Conservation (phyloP, 441 rosid species). For the Francoa sonchifolia region DNA sequence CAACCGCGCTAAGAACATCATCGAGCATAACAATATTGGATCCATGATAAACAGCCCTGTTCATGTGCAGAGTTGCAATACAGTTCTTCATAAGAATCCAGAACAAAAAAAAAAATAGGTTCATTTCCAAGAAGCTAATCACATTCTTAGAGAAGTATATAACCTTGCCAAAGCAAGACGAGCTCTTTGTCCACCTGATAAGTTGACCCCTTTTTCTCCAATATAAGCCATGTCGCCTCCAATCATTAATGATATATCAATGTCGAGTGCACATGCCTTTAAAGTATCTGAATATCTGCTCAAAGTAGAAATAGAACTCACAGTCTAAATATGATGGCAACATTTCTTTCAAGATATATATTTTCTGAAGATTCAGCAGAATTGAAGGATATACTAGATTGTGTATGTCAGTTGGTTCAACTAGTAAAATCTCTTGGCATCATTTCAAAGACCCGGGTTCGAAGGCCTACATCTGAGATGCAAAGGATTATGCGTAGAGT, state of each 20-base stretch:
- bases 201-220: conserved; percentile 83
- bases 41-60: conserved; percentile 77
- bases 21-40: conserved; percentile 68
- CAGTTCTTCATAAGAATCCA: conserved; percentile 6
- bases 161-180: conserved; percentile 98
- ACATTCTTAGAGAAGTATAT: conserved; percentile 10
- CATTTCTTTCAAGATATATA: conserved; percentile 2
- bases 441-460: not conserved
- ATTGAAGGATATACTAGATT: no score
- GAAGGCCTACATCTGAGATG: no score
- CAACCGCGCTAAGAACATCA: conserved; percentile 93
- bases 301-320: conserved; percentile 11
- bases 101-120: conserved; percentile 4
- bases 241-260: conserved; percentile 68
- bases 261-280: conserved; percentile 68
- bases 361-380: not conserved
- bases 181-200: conserved; percentile 96
- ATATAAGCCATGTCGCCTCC: conserved; percentile 80
- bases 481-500: no score
- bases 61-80: conserved; percentile 10
- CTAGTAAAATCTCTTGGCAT: no score
- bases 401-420: no score
- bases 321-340: not conserved
- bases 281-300: conserved; percentile 55
- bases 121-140: conserved; percentile 8